Evolutionary conservation across 2,329 filamentous ascomycete species (phyloP), one percentile per base, ranked within the genome.

Genomic region (Fonsecaea monophora): DNA sequence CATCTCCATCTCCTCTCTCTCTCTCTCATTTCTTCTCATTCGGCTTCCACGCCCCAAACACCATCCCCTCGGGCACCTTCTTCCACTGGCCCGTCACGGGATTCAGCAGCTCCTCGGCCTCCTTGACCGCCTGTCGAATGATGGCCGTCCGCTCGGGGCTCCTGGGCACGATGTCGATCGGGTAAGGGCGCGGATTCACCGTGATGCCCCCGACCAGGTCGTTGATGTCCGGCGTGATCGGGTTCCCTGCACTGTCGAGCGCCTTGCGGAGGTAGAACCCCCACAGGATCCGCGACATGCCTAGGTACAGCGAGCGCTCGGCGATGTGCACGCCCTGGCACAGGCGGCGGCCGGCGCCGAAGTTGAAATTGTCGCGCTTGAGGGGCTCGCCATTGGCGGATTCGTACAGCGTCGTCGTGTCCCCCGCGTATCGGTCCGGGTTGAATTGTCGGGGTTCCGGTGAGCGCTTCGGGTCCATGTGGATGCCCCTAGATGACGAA

Each of bases 241-340:
- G 45, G 8, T 69, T 54, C 7, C 65, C 63, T 2, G 45, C 42
- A 1, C 54, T 38, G 25, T 71, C 70, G 9, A 60, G 13, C 15
- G 67, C 60, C 25, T 66, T 71, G 15, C 66, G 62, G 59, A 78
- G 71, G 30, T 73, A 64, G 62, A 76, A 77, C 0, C 71, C 73
- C 77, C 77, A 78, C 1, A 78, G 45, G 3, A 76, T 60, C 13
- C 74, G 72, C 0, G 72, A 72, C 9, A 76, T 64, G 0, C 67
- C 71, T 0, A 75, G 55, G 55, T 71, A 76, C 1, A 79, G 66
- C 10, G 68, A 72, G 0, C 73, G 67, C 60, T 79, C 76, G 0
- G 76, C 77, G 30, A 78, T 66, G 65, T 77, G 74, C 2, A 78
- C 73, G 0, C 76, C 76, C 3, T 75, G 76, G 60, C 76, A 78